Conservation (phyloP, 495 filamentous ascomycete species). For the Parmelia sp. region DNA sequence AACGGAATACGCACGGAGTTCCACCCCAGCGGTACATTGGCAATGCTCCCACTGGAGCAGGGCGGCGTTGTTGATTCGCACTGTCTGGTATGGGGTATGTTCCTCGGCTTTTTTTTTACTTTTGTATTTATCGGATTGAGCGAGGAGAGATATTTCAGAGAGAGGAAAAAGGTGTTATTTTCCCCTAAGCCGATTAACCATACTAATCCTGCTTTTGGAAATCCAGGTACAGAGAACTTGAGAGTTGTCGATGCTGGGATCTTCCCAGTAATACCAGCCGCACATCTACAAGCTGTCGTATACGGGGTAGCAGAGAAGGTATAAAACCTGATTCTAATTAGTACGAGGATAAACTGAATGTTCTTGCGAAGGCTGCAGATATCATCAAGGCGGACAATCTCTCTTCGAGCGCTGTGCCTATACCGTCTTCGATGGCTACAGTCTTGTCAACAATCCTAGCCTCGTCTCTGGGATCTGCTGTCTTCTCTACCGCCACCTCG, state of each 20-base stretch:
- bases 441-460: neutral
- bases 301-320: slow-evolving; percentile 47
- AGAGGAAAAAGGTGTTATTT: neutral
- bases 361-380: slow-evolving; percentile 26
- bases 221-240: slow-evolving; percentile 35
- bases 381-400: slow-evolving; percentile 30
- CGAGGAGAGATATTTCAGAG: neutral
- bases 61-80: slow-evolving; percentile 47
- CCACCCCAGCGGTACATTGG: slow-evolving; percentile 46
- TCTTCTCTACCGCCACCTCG: neutral
- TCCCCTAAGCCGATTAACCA: neutral
- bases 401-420: slow-evolving; percentile 7
- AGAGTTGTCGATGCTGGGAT: slow-evolving; percentile 46
- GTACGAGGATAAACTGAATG: slow-evolving; percentile 3
- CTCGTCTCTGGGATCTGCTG: neutral
- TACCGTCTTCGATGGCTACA: neutral
- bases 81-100: slow-evolving; percentile 41
- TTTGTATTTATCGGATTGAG: no score
- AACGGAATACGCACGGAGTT: slow-evolving; percentile 36
- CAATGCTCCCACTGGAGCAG: slow-evolving; percentile 43
- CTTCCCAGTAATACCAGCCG: slow-evolving; percentile 41
- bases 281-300: slow-evolving; percentile 46
- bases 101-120: neutral
- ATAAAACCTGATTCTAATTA: slow-evolving; percentile 18
- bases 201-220: neutral